These are phyloP conservation scores for Magnolia changhungtana DNA, from an alignment of 164 flowering plant genomes.

Conservation along the genomic window DNA sequence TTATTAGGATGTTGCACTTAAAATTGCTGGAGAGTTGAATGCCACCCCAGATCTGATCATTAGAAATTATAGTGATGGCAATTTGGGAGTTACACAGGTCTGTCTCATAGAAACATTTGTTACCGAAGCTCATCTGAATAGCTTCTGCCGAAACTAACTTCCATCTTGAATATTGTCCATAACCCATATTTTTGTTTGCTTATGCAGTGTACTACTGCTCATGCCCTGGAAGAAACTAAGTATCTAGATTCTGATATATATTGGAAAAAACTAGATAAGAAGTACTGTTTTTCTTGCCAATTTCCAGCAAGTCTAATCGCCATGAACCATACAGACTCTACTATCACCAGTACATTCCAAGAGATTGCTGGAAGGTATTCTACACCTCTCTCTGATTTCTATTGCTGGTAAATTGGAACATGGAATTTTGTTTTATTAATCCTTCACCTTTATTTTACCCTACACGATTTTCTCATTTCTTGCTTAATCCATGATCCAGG, in stretches of 20 bases:
- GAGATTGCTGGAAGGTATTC: constrained; percentile 96
- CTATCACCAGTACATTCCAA: constrained; percentile 96
- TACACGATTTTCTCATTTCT: not conserved
- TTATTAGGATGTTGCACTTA: constrained; percentile 33
- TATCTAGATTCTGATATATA: constrained; percentile 19
- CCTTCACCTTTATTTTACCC: too few relatives aligned
- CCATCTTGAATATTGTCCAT: not conserved
- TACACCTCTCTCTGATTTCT: not conserved
- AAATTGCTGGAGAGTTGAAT: constrained; percentile 73
- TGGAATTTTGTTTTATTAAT: too few relatives aligned
- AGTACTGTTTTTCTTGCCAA: constrained; percentile 18
- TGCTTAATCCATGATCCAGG: constrained; percentile 30
- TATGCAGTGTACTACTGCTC: constrained; percentile 16
- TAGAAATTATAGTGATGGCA: constrained; percentile 98
- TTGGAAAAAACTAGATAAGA: constrained; percentile 15
- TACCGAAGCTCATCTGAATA: not conserved
- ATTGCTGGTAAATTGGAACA: not conserved
- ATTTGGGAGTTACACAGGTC: constrained; percentile 95
- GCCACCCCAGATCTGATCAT: constrained; percentile 89
- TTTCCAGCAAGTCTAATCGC: constrained; percentile 19
- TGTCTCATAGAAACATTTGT: constrained; percentile 8
- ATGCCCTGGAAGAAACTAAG: constrained; percentile 18
- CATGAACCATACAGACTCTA: constrained; percentile 89
- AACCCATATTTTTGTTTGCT: not conserved
- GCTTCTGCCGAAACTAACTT: not conserved